Conservation (phyloP, 2,329 filamentous ascomycete genomes). For the Podosphaera fusca region DNA sequence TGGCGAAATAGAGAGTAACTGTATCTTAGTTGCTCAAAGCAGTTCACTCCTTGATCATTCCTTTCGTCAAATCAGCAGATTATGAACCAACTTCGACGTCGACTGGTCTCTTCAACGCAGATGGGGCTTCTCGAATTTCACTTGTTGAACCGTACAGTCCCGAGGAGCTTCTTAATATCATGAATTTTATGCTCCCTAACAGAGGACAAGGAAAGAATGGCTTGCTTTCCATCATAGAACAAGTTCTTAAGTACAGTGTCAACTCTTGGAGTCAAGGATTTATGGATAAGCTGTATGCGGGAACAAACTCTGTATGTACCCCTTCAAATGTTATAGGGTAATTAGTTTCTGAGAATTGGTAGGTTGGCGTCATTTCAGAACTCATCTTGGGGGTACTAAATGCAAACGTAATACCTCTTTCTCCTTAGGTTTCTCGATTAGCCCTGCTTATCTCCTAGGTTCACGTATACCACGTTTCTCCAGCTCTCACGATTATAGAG, state of each 20-base stretch:
- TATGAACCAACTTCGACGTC: constrained; percentile 32
- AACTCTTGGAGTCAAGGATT: constrained; percentile 99
- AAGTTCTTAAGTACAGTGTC: constrained; percentile 63
- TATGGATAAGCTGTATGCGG: constrained; percentile 83
- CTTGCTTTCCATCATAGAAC: constrained; percentile 43
- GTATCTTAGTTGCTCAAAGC: constrained; percentile 37
- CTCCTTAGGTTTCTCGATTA: neutral
- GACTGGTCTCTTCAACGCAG: constrained; percentile 20
- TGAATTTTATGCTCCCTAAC: constrained; percentile 34
- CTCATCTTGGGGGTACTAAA: constrained; percentile 68
- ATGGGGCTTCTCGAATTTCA: constrained; percentile 25
- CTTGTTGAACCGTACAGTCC: constrained; percentile 41
- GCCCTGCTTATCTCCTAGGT: constrained; percentile 22
- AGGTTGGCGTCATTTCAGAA: constrained; percentile 67
- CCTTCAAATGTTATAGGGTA: neutral
- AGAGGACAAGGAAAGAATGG: constrained; percentile 45
- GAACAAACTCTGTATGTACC: constrained; percentile 49
- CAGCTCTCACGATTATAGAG: constrained; percentile 68
- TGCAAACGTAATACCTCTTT: constrained; percentile 41
- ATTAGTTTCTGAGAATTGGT: neutral
- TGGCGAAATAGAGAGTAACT: neutral
- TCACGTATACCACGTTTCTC: constrained; percentile 86
- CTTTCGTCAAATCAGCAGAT: constrained; percentile 50
- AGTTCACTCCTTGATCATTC: constrained; percentile 43
- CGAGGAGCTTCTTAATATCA: constrained; percentile 28